These are phyloP conservation scores for Paulownia fortunei DNA, from an alignment of 257 asterid species.

Conservation along the genomic window DNA sequence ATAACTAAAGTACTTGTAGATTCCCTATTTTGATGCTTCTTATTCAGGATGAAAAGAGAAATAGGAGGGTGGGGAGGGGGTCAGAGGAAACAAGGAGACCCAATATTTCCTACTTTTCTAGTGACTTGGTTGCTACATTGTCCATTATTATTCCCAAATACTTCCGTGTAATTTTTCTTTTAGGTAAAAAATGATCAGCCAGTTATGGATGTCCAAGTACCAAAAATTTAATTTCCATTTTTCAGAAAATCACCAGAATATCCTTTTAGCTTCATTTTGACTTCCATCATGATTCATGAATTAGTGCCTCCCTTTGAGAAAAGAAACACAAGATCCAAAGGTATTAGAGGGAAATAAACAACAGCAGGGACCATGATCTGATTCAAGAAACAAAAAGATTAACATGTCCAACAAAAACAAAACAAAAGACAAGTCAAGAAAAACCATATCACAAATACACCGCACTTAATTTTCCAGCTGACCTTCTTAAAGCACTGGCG, in stretches of 20 bases:
- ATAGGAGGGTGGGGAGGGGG: not conserved
- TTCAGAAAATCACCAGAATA: conserved; percentile 1
- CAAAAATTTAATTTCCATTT: not conserved
- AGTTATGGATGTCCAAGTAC: not conserved
- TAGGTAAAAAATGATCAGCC: not conserved
- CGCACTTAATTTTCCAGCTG: conserved; percentile 32
- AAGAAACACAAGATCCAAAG: not conserved
- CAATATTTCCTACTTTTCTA: not conserved
- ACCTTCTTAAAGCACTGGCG: conserved; percentile 79
- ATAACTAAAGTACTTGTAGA: not conserved
- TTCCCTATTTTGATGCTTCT: not conserved
- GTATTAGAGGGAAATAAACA: not conserved
- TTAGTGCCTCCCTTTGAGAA: not conserved
- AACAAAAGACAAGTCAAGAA: conserved; percentile 5
- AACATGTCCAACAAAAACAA: conserved; percentile 17
- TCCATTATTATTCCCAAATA: not conserved
- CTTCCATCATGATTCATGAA: conserved; percentile 11
- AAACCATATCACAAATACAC: conserved; percentile 10
- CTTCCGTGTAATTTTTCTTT: not conserved
- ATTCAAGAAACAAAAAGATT: conserved; percentile 13
- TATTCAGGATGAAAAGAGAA: conserved; percentile 9
- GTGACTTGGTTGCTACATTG: conserved; percentile 1
- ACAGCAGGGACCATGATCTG: conserved; percentile 7
- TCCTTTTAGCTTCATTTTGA: not conserved
- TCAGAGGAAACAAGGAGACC: not conserved